phyloP scores from a whole-genome alignment of 306 rosid species.

The Dicorynia guianensis region DNA sequence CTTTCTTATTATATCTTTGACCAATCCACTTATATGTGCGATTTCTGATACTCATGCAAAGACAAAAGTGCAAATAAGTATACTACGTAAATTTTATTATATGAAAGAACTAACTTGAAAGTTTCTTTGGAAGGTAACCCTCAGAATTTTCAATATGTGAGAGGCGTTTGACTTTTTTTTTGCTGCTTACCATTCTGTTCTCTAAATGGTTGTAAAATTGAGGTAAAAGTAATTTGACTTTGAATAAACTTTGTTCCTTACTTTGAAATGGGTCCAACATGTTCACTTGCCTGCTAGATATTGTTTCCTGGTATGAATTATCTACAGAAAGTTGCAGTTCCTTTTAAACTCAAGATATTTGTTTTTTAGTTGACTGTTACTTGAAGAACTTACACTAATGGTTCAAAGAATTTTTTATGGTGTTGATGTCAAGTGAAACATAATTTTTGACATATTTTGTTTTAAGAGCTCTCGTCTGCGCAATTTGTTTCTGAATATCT shows the following conservation, averaged over 20 bases:
- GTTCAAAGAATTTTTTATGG: slow-evolving; percentile 16
- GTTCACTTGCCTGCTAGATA: slow-evolving; percentile 15
- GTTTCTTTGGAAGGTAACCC: slow-evolving; percentile 13
- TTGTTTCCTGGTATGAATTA: slow-evolving; percentile 27
- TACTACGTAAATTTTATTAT: not conserved
- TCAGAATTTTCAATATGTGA: not conserved
- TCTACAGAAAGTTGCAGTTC: slow-evolving; percentile 19
- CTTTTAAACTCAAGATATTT: not conserved
- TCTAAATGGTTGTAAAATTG: slow-evolving; percentile 18
- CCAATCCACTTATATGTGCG: not conserved
- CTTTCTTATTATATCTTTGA: slow-evolving; percentile 21
- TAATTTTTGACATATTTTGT: slow-evolving; percentile 8
- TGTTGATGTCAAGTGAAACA: slow-evolving; percentile 16
- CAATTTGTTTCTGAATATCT: not conserved
- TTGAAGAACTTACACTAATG: not conserved
- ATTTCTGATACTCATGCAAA: not conserved
- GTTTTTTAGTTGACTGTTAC: not conserved
- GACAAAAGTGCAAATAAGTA: not conserved
- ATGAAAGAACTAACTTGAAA: not conserved
- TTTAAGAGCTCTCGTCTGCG: slow-evolving; percentile 6
- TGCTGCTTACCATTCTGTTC: not conserved
- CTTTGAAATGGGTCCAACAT: not conserved
- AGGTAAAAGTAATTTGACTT: not conserved
- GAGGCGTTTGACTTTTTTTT: slow-evolving; percentile 6
- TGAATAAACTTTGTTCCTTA: no score